Conservation (phyloP, 192 early-diverging fungal species). For the Podila clonocystis region DNA sequence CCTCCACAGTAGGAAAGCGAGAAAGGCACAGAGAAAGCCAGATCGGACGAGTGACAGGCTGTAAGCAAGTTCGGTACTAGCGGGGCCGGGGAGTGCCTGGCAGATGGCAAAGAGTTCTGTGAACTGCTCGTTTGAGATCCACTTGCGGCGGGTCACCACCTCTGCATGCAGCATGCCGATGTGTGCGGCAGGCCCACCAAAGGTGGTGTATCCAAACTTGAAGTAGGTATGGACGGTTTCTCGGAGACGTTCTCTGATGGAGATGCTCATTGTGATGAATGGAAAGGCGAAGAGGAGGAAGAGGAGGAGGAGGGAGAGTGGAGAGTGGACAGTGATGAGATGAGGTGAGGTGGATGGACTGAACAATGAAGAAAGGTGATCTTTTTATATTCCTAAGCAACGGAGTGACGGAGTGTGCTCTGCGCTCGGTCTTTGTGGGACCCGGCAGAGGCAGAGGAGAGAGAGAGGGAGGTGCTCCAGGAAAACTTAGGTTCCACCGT, state of each 20-base stretch:
- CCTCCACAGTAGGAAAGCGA: conserved; percentile 66
- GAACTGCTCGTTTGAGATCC: conserved; percentile 65
- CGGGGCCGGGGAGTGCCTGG: conserved; percentile 71
- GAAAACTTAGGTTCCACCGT: too few species aligned
- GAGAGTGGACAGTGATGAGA: background rate
- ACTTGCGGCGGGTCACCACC: conserved; percentile 62
- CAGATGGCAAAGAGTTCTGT: conserved; percentile 73
- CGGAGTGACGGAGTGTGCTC: too few species aligned
- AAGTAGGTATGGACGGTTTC: conserved; percentile 41
- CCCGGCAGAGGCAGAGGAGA: too few species aligned
- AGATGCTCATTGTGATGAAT: background rate
- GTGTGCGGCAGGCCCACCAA: conserved; percentile 72
- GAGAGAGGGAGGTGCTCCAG: too few species aligned
- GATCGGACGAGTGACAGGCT: conserved; percentile 60
- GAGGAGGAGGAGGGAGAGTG: background rate
- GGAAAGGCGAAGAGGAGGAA: background rate
- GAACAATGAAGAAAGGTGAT: background rate
- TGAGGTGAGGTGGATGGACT: background rate
- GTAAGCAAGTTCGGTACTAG: conserved; percentile 63
- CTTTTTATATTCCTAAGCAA: too few species aligned
- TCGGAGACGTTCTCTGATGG: conserved; percentile 20
- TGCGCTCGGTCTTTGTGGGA: too few species aligned
- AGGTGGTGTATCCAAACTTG: conserved; percentile 65
- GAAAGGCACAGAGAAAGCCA: conserved; percentile 57
- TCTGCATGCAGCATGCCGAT: conserved; percentile 65